Evolutionary conservation across 75 land plant species (phyloP).

Genomic region (Sequoiadendron giganteum): DNA sequence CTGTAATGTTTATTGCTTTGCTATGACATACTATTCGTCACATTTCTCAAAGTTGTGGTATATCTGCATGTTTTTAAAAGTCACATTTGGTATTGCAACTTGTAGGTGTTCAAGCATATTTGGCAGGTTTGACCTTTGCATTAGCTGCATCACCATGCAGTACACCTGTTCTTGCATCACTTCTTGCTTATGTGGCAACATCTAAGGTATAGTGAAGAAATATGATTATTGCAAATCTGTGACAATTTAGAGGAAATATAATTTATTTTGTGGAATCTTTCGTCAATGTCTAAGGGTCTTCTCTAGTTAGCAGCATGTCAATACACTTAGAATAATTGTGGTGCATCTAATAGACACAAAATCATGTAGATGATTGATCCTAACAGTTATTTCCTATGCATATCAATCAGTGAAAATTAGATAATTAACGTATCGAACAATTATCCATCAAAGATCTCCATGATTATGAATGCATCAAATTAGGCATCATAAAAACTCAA

Average conservation of each 20-base stretch:
- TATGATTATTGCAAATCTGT: neutral
- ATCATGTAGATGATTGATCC: neutral
- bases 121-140: conserved; percentile 98
- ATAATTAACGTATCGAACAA: neutral
- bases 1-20: neutral
- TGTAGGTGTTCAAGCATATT: conserved; percentile 96
- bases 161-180: conserved; percentile 93
- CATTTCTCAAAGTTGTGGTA: conserved; percentile 2
- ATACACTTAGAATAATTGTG: neutral
- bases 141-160: conserved; percentile 99
- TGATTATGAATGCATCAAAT: neutral
- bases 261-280: neutral
- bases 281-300: neutral
- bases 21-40: neutral
- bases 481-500: neutral
- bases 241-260: neutral
- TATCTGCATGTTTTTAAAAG: neutral
- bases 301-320: neutral
- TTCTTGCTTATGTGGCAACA: conserved; percentile 96
- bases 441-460: neutral
- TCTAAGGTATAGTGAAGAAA: conserved; percentile 58
- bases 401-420: neutral
- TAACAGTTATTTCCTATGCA: neutral
- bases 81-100: neutral
- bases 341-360: neutral